A percentile compares a stretch with the other conserved stretches of the same genome.
phyloP scores from a whole-genome alignment of 345 rosid genomes.

The Abelmoschus esculentus region DNA sequence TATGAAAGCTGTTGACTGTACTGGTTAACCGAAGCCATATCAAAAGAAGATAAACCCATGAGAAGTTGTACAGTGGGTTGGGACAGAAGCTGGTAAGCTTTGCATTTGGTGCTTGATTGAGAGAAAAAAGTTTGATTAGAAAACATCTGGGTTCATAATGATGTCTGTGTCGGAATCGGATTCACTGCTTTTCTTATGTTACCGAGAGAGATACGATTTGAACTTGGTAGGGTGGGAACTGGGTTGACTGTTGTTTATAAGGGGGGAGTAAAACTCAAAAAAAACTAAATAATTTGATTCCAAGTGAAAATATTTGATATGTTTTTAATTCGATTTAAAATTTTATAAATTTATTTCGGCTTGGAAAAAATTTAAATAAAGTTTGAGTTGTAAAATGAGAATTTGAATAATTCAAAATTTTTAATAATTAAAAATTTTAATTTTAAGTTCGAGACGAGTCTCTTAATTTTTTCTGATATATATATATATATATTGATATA shows the following conservation, averaged over 20 bases:
- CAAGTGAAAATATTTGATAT: no score
- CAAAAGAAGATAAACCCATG: slow-evolving; percentile 37
- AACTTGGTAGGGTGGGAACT: slow-evolving; percentile 16
- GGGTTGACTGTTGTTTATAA: slow-evolving; percentile 11
- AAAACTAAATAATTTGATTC: no score
- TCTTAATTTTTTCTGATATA: no score
- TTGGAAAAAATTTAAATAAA: no score
- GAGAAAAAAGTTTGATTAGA: not conserved
- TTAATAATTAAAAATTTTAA: no score
- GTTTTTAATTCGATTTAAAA: no score
- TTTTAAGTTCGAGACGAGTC: no score
- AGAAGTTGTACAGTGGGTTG: slow-evolving; percentile 3
- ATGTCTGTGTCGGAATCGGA: not conserved
- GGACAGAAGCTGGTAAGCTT: slow-evolving; percentile 20
- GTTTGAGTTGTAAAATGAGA: no score
- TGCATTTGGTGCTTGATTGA: slow-evolving; percentile 3
- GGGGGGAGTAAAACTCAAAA: no score
- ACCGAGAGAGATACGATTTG: slow-evolving; percentile 8
- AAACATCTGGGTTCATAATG: not conserved
- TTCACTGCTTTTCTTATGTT: not conserved
- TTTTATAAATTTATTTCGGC: no score
- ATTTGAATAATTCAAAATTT: no score
- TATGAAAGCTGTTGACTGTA: slow-evolving; percentile 19
- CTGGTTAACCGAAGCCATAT: slow-evolving; percentile 28
- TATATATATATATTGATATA: no score